Percentiles rank a stretch among this genome's conserved stretches.
These are phyloP conservation scores for Acer negundo DNA, from an alignment of 345 rosid species.

Conservation along the genomic window DNA sequence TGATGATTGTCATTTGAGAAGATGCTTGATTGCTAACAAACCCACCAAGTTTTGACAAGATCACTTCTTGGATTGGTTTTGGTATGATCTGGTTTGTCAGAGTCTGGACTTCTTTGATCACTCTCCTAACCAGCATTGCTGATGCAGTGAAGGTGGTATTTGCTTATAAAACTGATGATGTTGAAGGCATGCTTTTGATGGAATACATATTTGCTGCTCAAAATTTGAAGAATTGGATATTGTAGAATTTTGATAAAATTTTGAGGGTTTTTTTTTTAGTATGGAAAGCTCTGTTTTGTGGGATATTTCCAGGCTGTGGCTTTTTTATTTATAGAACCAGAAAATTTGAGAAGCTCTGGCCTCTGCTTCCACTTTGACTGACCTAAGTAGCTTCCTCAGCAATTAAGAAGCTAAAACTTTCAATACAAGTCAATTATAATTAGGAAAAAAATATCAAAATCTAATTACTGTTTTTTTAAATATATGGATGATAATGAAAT, in stretches of 20 bases:
- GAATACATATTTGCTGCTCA: conserved; percentile 13
- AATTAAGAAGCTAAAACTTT: not conserved
- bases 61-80: conserved; percentile 9
- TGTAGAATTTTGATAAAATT: too few species aligned
- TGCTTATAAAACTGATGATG: conserved; percentile 25
- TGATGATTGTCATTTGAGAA: conserved; percentile 13
- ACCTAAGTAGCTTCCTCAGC: not conserved
- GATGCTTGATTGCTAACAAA: conserved; percentile 3
- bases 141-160: conserved; percentile 24
- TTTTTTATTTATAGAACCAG: too few species aligned
- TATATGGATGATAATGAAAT: too few species aligned
- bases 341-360: not conserved
- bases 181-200: conserved; percentile 22
- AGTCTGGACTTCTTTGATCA: conserved; percentile 17
- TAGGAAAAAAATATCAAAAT: too few species aligned
- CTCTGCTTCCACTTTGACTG: not conserved
- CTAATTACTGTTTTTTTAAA: too few species aligned
- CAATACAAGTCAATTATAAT: not conserved
- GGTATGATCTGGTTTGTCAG: conserved; percentile 22
- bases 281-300: not conserved
- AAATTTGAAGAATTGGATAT: too few species aligned
- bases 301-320: not conserved
- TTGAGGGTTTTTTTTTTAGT: not conserved
- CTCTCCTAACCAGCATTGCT: conserved; percentile 20
- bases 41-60: conserved; percentile 12